A percentile compares a stretch with the other conserved stretches of the same genome.
phyloP scores from a whole-genome alignment of 2,329 filamentous ascomycete genomes.

The Talaromyces sp. region DNA sequence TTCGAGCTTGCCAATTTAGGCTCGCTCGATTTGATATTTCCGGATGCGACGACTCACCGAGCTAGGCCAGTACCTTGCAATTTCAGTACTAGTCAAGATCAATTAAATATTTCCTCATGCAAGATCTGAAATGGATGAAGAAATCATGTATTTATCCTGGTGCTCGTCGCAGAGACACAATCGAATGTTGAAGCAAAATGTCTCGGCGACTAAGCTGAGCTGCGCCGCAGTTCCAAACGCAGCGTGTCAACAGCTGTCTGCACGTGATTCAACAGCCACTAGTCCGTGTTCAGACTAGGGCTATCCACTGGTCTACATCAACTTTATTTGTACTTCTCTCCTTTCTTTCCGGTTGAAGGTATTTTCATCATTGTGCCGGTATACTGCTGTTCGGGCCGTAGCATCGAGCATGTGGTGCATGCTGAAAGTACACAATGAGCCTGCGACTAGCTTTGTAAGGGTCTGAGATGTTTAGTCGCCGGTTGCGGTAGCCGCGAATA shows the following conservation, averaged over 20 bases:
- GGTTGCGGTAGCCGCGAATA: not conserved
- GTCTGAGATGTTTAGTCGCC: not conserved
- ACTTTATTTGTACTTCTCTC: not conserved
- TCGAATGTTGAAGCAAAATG: not conserved
- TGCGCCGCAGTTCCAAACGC: not conserved
- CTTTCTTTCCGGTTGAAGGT: not conserved
- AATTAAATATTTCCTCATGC: no score
- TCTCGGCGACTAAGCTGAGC: not conserved
- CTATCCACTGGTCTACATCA: not conserved
- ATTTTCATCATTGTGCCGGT: not conserved
- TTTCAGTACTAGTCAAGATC: not conserved
- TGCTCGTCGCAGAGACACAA: not conserved
- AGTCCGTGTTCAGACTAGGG: not conserved
- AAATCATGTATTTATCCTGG: not conserved
- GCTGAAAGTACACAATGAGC: not conserved
- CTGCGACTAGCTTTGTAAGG: not conserved
- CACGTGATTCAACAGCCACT: not conserved
- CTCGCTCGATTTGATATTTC: not conserved
- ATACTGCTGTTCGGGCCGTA: not conserved
- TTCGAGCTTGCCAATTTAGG: not conserved
- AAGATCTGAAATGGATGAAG: not conserved
- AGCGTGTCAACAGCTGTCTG: constrained; percentile 1
- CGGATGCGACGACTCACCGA: not conserved
- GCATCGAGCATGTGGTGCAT: not conserved
- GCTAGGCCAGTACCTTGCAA: not conserved